phyloP scores from a whole-genome alignment of 2,329 filamentous ascomycete species.

The Botrytis cinerea region DNA sequence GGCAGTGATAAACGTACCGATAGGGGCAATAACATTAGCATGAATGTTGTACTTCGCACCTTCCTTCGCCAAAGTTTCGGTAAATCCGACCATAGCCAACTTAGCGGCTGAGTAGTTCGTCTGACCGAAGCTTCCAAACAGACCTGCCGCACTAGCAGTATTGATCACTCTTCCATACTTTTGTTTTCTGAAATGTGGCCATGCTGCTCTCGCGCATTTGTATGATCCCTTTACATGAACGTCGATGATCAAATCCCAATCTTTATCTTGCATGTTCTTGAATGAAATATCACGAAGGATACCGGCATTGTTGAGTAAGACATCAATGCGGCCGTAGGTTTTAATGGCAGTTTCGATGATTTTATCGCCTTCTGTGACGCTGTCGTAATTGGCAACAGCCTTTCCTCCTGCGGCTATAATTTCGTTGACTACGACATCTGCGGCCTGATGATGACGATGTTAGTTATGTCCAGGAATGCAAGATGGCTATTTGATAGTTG shows the following conservation, averaged over 20 bases:
- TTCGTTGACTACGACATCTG: conserved; percentile 79
- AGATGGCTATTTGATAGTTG: background rate
- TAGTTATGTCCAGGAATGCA: conserved; percentile 21
- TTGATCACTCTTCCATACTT: conserved; percentile 97
- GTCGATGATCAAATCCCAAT: conserved; percentile 94
- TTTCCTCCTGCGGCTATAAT: conserved; percentile 89
- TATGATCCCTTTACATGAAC: conserved; percentile 93
- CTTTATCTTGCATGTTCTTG: conserved; percentile 96
- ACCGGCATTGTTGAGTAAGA: conserved; percentile 97
- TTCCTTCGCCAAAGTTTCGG: conserved; percentile 96
- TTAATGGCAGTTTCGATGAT: conserved; percentile 90
- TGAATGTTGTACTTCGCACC: conserved; percentile 97
- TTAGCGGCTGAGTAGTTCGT: conserved; percentile 97
- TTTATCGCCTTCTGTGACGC: conserved; percentile 86
- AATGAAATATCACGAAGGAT: conserved; percentile 92
- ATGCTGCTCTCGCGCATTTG: conserved; percentile 92
- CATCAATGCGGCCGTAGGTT: conserved; percentile 81
- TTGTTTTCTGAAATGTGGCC: conserved; percentile 98
- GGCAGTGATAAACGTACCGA: conserved; percentile 46
- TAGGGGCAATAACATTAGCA: conserved; percentile 91
- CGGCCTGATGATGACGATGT: conserved; percentile 56
- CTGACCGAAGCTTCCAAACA: conserved; percentile 96
- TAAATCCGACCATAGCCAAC: conserved; percentile 93
- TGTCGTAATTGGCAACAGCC: conserved; percentile 96
- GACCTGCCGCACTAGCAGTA: conserved; percentile 91